phyloP scores from a whole-genome alignment of 2,329 filamentous ascomycete species.

The Colletotrichum kahawae region DNA sequence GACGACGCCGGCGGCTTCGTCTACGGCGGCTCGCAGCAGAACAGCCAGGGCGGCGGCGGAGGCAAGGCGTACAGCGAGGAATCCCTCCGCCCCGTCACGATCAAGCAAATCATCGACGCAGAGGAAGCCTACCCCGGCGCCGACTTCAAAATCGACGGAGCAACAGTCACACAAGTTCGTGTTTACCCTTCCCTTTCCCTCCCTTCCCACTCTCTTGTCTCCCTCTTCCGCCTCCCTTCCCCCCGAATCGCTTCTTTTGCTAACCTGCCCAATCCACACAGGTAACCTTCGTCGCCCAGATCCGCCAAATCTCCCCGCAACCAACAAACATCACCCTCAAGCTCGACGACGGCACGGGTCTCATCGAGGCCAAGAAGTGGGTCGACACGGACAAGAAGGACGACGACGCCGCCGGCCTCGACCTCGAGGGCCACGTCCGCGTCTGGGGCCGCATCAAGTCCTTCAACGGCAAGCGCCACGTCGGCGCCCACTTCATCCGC shows the following conservation, averaged over 20 bases:
- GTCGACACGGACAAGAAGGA: constrained; percentile 68
- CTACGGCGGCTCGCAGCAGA: constrained; percentile 62
- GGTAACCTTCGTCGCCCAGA: constrained; percentile 83
- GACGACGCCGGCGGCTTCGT: constrained; percentile 69
- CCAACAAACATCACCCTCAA: constrained; percentile 91
- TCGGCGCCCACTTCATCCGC: constrained; percentile 81
- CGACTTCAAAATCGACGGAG: constrained; percentile 84
- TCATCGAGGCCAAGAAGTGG: constrained; percentile 91
- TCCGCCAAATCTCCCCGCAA: constrained; percentile 85
- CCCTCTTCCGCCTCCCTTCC: neutral
- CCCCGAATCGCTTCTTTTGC: neutral
- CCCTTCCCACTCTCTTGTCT: neutral
- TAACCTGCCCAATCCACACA: neutral
- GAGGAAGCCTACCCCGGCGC: constrained; percentile 74
- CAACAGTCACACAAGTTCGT: constrained; percentile 71
- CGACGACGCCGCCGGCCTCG: constrained; percentile 57
- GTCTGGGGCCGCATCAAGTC: constrained; percentile 84
- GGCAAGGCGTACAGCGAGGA: constrained; percentile 76
- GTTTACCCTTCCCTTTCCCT: neutral
- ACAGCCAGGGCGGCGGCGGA: constrained; percentile 57
- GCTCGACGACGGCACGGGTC: constrained; percentile 92
- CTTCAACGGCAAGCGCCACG: constrained; percentile 82
- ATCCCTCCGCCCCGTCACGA: constrained; percentile 89
- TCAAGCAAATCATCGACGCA: constrained; percentile 91
- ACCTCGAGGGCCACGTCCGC: constrained; percentile 80